Percentiles rank a stretch among this genome's conserved stretches.
phyloP scores from a whole-genome alignment of 257 asterid species.

The Nemophila menziesii region DNA sequence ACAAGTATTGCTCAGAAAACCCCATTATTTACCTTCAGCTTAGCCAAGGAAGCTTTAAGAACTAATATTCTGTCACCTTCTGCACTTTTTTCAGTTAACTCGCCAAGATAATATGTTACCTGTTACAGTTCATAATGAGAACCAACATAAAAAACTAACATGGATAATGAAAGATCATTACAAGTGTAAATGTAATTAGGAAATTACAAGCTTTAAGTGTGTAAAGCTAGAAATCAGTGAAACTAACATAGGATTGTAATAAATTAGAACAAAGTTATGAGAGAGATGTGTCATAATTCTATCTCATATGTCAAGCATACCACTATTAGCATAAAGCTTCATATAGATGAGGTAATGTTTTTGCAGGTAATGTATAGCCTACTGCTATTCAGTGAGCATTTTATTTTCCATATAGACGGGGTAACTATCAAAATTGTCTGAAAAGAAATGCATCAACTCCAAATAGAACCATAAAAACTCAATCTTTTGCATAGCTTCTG shows the following conservation, averaged over 20 bases:
- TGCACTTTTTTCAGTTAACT: conserved; percentile 55
- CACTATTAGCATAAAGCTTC: background rate
- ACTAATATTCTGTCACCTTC: conserved; percentile 59
- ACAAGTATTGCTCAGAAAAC: conserved; percentile 5
- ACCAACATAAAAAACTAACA: background rate
- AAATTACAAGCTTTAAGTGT: background rate
- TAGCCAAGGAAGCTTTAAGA: conserved; percentile 62
- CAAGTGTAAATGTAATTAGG: background rate
- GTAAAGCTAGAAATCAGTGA: background rate
- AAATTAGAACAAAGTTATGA: background rate
- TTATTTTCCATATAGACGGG: too few species aligned
- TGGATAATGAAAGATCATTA: background rate
- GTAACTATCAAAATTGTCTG: too few species aligned
- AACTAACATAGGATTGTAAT: background rate
- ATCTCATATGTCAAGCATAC: background rate
- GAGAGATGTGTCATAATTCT: background rate
- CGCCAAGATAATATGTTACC: conserved; percentile 85
- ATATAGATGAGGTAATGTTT: background rate
- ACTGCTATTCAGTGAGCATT: too few species aligned
- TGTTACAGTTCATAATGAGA: conserved; percentile 14
- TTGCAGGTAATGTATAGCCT: too few species aligned
- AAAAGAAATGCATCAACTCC: too few species aligned
- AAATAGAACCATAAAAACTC: too few species aligned
- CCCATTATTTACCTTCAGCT: conserved; percentile 73
- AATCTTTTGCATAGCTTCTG: too few species aligned